phyloP scores from a whole-genome alignment of 2,329 filamentous ascomycete species.

The Trichoderma atroviride region DNA sequence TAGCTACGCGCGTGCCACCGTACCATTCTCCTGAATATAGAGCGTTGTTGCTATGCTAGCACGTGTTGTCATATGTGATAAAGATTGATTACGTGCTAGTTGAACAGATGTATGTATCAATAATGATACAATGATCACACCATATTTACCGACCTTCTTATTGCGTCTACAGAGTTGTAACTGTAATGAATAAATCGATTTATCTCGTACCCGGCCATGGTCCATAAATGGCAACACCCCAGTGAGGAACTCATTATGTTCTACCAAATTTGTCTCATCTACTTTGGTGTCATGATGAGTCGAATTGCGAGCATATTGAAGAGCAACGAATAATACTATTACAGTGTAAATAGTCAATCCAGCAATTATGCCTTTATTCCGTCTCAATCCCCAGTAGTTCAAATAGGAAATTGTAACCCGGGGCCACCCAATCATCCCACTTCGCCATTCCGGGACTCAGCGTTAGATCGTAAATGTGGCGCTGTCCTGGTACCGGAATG shows the following conservation, averaged over 20 bases:
- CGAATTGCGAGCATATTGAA: no score
- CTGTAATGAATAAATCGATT: not conserved
- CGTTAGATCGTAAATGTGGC: constrained; percentile 31
- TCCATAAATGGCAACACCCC: no score
- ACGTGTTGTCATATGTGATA: not conserved
- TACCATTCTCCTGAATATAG: not conserved
- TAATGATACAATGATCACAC: not conserved
- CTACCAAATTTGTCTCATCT: no score
- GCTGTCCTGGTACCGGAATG: constrained; percentile 27
- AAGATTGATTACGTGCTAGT: not conserved
- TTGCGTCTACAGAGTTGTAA: not conserved
- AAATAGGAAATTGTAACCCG: constrained; percentile 30
- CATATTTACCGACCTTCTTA: not conserved
- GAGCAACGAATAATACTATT: not conserved
- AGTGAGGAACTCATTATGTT: no score
- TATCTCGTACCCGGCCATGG: no score
- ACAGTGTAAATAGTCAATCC: no score
- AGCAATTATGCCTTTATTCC: not conserved
- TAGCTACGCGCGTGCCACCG: not conserved
- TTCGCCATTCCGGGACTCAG: constrained; percentile 28
- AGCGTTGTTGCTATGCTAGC: not conserved
- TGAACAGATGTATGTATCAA: not conserved
- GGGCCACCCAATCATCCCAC: constrained; percentile 29
- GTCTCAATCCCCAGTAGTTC: not conserved
- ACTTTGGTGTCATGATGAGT: no score